Base-by-base conservation (phyloP, 2,329 filamentous ascomycete genomes). In the Epichloe typhina region DNA sequence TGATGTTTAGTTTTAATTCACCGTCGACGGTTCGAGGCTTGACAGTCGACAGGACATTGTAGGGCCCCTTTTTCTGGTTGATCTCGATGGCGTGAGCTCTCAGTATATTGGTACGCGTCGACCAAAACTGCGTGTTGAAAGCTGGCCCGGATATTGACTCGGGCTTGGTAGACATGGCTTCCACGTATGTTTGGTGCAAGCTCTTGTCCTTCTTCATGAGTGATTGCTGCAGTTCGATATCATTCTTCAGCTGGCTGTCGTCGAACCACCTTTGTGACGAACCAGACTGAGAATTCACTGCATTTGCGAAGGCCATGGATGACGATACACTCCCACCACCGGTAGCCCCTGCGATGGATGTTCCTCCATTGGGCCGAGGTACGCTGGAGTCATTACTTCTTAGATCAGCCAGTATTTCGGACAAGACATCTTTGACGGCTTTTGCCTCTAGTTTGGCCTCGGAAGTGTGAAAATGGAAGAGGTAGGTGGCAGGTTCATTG, bases 91-190 rank as follows among this genome's bases (percentile, higher is more conserved):
- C 90, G 69, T 96, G 87, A 0, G 91, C 86, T 12, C 93, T 85
- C 33, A 98, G 75, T 35, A 96, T 72, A 64, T 88, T 88, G 45
- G 90, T 79, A 44, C 94, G 79, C 2, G 88, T 88, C 1, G 88
- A 88, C 93, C 93, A 98, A 69, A 98, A 98, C 64, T 96, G 91
- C 1, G 82, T 75, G 58, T 91, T 89, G 66, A 97, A 95, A 43
- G 89, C 84, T 2, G 79, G 79, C 31, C 85, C 81, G 0, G 84
- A 84, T 54, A 97, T 84, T 2, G 85, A 83, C 7, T 91, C 85
- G 0, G 91, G 89, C 62, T 95, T 95, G 8, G 86, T 86, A 49
- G 79, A 76, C 46, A 89, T 73, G 0, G 88, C 86, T 62, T 95
- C 88, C 70, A 88, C 83, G 64, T 96, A 96, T 42, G 90, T 93